These are phyloP conservation scores for Coccinonectria pachysandricola DNA, from an alignment of 2,329 filamentous ascomycete genomes.

Conservation along the genomic window DNA sequence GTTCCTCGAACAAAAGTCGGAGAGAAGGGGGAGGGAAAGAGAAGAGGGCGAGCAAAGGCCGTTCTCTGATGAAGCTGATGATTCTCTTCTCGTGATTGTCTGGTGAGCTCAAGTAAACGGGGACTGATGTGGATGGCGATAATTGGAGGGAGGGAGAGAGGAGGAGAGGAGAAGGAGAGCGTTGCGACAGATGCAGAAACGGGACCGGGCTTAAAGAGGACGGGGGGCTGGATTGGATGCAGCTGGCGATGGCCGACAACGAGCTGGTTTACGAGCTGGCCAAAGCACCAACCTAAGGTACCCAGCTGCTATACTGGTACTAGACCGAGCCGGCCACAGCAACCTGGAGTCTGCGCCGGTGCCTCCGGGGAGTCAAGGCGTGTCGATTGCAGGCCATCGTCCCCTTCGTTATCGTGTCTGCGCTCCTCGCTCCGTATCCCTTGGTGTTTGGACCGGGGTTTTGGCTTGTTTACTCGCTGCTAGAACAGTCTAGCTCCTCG, in stretches of 20 bases:
- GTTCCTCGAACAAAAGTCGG: constrained; percentile 45
- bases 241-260: constrained; percentile 7
- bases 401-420: too few species aligned
- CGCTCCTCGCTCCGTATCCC: constrained; percentile 18
- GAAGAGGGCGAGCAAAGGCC: constrained; percentile 21
- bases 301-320: too few species aligned
- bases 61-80: constrained; percentile 20
- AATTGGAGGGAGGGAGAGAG: constrained; percentile 26
- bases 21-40: constrained; percentile 27
- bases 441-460: constrained; percentile 6
- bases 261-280: constrained; percentile 5
- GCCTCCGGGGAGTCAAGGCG: too few species aligned
- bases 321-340: too few species aligned
- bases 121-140: constrained; percentile 28
- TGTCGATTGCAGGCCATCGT: too few species aligned
- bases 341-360: too few species aligned
- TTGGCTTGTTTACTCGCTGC: constrained; percentile 16
- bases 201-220: constrained; percentile 30
- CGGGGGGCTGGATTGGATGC: constrained; percentile 23
- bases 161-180: constrained; percentile 15
- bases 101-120: too few species aligned
- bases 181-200: constrained; percentile 18
- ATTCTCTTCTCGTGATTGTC: constrained; percentile 16
- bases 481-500: constrained; percentile 9
- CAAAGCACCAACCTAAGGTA: too few species aligned